phyloP scores from a whole-genome alignment of 495 filamentous ascomycete species.

The Wilcoxina mikolae region DNA sequence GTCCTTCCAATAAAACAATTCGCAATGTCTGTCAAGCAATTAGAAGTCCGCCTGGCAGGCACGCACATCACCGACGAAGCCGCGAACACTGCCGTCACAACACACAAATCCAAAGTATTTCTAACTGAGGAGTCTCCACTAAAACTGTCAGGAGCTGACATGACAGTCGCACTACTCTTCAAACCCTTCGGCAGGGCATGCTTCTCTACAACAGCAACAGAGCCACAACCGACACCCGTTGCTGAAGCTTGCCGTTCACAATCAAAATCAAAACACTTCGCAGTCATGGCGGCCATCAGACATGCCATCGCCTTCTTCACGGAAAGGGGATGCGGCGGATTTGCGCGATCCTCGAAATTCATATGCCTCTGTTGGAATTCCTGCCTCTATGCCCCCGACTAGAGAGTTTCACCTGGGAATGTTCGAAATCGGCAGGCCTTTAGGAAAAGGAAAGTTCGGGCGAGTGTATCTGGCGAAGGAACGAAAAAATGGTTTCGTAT shows the following conservation, averaged over 20 bases:
- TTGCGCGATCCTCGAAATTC: constrained; percentile 7
- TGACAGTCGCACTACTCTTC: constrained; percentile 9
- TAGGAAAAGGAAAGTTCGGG: constrained; percentile 96
- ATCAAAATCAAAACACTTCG: constrained; percentile 44
- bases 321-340: constrained; percentile 11
- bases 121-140: neutral
- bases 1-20: too few species aligned
- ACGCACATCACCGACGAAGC: constrained; percentile 73
- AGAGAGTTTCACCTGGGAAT: constrained; percentile 88
- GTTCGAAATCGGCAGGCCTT: constrained; percentile 94
- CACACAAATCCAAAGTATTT: constrained; percentile 56
- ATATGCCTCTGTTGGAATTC: constrained; percentile 8
- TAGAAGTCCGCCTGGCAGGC: constrained; percentile 71
- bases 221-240: constrained; percentile 32
- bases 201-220: constrained; percentile 42
- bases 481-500: constrained; percentile 76
- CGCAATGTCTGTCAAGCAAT: constrained; percentile 42
- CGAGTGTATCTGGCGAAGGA: constrained; percentile 92
- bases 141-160: neutral
- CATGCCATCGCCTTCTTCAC: constrained; percentile 31
- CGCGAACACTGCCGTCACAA: constrained; percentile 34
- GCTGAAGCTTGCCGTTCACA: constrained; percentile 68
- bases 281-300: constrained; percentile 33
- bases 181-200: constrained; percentile 39
- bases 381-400: constrained; percentile 40